Conservation (phyloP, 257 asterid genomes). For the Haberlea rhodopensis region DNA sequence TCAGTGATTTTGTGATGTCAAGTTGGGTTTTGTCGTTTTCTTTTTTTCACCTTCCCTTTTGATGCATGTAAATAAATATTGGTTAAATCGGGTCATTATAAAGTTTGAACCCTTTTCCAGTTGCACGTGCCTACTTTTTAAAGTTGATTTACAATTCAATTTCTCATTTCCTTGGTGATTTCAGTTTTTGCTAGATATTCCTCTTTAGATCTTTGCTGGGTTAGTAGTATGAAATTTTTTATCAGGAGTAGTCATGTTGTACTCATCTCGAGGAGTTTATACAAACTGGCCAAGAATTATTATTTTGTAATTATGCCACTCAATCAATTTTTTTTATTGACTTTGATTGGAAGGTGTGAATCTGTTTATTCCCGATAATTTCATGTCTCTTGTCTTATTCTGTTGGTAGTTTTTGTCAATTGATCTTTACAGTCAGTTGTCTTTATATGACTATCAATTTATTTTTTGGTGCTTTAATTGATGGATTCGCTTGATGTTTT, state of each 20-base stretch:
- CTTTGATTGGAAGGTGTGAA: not conserved
- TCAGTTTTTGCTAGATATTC: not conserved
- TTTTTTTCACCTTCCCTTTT: no score
- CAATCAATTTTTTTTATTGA: not conserved
- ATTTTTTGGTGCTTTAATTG: no score
- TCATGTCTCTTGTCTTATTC: not conserved
- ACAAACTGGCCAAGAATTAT: not conserved
- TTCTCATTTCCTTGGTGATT: not conserved
- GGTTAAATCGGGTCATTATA: not conserved
- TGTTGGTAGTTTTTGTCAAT: no score
- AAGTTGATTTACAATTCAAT: not conserved
- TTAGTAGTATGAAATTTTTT: no score
- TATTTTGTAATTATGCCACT: not conserved
- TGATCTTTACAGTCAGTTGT: no score
- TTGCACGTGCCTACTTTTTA: not conserved
- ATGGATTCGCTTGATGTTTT: not conserved
- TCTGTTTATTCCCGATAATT: not conserved
- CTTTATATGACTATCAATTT: no score
- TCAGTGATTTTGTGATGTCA: not conserved
- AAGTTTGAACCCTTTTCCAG: not conserved
- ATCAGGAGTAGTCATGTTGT: not conserved
- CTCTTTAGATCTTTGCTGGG: not conserved
- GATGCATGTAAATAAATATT: no score
- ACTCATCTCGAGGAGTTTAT: not conserved
- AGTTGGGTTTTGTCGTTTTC: not conserved